Conservation (phyloP, 2,329 filamentous ascomycete species). For the Penicillium vulpinum region DNA sequence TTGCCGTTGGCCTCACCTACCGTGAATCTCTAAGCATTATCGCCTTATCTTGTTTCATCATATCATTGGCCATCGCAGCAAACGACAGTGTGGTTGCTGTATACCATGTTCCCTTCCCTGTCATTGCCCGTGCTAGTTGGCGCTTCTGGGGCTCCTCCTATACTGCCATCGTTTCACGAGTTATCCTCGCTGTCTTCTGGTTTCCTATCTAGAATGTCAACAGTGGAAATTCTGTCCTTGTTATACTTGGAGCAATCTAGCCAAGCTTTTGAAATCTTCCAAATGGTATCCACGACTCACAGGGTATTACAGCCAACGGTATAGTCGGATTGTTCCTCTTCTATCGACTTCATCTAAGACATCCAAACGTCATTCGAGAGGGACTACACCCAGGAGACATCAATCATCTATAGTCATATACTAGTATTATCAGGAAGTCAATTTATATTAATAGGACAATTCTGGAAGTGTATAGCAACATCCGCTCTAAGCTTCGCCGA, state of each 20-base stretch:
- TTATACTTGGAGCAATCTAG: constrained; percentile 57
- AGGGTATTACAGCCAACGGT: constrained; percentile 49
- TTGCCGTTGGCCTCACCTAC: constrained; percentile 56
- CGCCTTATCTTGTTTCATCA: constrained; percentile 53
- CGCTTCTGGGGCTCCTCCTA: constrained; percentile 61
- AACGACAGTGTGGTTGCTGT: constrained; percentile 57
- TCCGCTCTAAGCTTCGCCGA: background rate
- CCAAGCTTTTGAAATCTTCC: constrained; percentile 40
- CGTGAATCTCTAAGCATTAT: constrained; percentile 53
- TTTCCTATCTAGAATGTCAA: constrained; percentile 67
- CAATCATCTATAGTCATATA: too few species aligned
- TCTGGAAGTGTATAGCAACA: background rate
- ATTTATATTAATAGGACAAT: background rate
- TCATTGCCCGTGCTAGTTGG: constrained; percentile 57
- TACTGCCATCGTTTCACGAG: constrained; percentile 54
- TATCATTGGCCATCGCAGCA: constrained; percentile 60
- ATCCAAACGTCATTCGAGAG: too few species aligned
- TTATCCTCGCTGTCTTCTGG: constrained; percentile 61
- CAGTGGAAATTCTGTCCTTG: constrained; percentile 55
- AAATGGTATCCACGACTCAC: constrained; percentile 41
- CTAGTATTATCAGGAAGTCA: background rate
- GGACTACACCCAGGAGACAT: too few species aligned
- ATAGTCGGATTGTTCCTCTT: constrained; percentile 50
- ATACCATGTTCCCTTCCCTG: constrained; percentile 58
- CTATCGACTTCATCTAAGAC: too few species aligned